Base-by-base conservation (phyloP, 129 eudicot genomes). In the Flaveria ramosissima region DNA sequence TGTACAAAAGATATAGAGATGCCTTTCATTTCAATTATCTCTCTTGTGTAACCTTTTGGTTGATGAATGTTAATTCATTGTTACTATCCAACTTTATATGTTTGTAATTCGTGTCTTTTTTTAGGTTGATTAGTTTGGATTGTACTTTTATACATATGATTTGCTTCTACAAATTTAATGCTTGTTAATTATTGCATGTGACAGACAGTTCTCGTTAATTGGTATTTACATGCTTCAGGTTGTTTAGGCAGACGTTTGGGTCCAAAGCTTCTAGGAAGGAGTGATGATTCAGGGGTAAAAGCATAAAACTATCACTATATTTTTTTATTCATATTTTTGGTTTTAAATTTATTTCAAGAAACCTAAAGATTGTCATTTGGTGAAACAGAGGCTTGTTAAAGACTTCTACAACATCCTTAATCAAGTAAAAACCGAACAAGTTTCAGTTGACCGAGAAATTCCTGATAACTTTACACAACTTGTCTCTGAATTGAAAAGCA, bases 211-310 rank as follows among this genome's bases (percentile, higher is more conserved):
- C 55, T 78, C 19, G 60, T 43, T 80, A 43, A 53, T 19, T 30
- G 39, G 60, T 66, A 73, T 42, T 75, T 74, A 15, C 24, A 53
- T 76, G 80, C 46, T 74, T 70, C 90, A 95, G 99, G 92, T 85
- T 95, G 99, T 87, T 83, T 95, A 88, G 97, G 99, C 78, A 83
- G 99, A 71, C 97, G 95, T 78, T 92, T 89, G 86, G 99, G 99
- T 80, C 99, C 99, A 60, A 87, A 84, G 87, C 87, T 95, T 84
- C 96, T 95, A 17, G 96, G 99, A 68, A 86, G 94, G 84, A 80
- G 78, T 72, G 96, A 89, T 85, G 92, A 88, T 87, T 89, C 98
- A 70, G 99, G 86, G 97, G 99, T 95, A 95, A 86, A 64, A 53
- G 27, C 61, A 94, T 88, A 95, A 88, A 64, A 42, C 45, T 27